Evolutionary conservation across 257 asterid genomes (phyloP).

Genomic region (Nyctanthes arbortristis): DNA sequence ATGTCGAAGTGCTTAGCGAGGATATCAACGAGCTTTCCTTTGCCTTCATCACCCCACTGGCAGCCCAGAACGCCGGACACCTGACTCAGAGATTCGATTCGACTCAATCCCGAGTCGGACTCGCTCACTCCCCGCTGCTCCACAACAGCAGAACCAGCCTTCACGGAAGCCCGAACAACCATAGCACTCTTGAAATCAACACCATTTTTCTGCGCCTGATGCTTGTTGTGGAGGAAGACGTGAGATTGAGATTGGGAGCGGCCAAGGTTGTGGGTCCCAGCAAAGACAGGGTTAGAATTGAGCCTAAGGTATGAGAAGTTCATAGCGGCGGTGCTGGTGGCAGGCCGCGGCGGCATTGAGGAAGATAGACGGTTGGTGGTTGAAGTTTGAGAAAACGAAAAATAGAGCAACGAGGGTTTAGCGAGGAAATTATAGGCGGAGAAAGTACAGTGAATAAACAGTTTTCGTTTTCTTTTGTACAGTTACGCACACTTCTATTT

Average conservation of each 20-base stretch:
- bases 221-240: constrained; percentile 27
- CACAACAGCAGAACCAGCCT: constrained; percentile 33
- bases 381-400: too few relatives aligned
- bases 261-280: constrained; percentile 26
- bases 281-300: constrained; percentile 31
- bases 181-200: constrained; percentile 1
- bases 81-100: constrained; percentile 80
- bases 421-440: background rate
- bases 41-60: constrained; percentile 99
- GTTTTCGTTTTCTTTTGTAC: background rate
- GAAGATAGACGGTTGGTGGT: too few relatives aligned
- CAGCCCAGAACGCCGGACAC: constrained; percentile 94
- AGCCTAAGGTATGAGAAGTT: constrained; percentile 36
- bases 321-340: constrained; percentile 38
- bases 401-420: constrained; percentile 22
- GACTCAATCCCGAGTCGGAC: constrained; percentile 33
- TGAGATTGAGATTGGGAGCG: constrained; percentile 29
- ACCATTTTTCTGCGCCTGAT: constrained; percentile 3
- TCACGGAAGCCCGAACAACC: constrained; percentile 37
- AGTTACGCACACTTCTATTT: too few relatives aligned
- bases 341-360: constrained; percentile 3
- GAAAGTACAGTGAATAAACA: background rate
- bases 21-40: constrained; percentile 92
- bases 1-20: constrained; percentile 86
- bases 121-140: constrained; percentile 31